Percentiles rank a stretch among this genome's conserved stretches.
Conservation (phyloP, 192 early-diverging fungal genomes). For the Dissophora globulifera region DNA sequence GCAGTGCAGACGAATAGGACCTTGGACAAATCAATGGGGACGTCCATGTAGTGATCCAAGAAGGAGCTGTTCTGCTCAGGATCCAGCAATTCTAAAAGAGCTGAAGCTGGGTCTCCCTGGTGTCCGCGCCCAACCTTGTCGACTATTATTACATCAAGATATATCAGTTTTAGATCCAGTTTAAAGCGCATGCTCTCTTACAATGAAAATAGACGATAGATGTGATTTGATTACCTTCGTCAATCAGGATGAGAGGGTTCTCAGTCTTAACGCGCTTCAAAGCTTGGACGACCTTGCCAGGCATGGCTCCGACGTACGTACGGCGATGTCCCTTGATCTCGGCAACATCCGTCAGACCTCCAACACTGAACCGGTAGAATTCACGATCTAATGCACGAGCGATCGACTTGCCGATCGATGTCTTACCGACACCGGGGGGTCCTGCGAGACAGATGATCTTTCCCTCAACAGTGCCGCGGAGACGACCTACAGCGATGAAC, state of each 20-base stretch:
- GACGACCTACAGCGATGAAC: slow-evolving; percentile 98
- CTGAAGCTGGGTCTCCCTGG: slow-evolving; percentile 98
- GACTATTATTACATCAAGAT: no score
- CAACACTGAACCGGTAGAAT: slow-evolving; percentile 97
- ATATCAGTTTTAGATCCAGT: no score
- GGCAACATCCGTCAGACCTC: slow-evolving; percentile 97
- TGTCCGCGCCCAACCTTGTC: slow-evolving; percentile 98
- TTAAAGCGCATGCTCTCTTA: no score
- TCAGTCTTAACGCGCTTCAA: slow-evolving; percentile 99
- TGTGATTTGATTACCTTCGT: slow-evolving; percentile 71
- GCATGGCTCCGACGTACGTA: slow-evolving; percentile 99
- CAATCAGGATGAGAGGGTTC: slow-evolving; percentile 97
- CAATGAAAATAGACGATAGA: no score
- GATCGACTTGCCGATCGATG: slow-evolving; percentile 97
- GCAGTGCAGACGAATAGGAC: slow-evolving; percentile 99
- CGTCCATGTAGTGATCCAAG: slow-evolving; percentile 99
- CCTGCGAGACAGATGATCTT: slow-evolving; percentile 99
- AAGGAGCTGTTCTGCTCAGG: slow-evolving; percentile 98
- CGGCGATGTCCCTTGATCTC: slow-evolving; percentile 99
- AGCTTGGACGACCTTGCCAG: slow-evolving; percentile 98
- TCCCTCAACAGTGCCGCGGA: slow-evolving; percentile 95
- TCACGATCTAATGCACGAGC: slow-evolving; percentile 93
- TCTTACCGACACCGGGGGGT: slow-evolving; percentile 99
- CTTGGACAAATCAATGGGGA: slow-evolving; percentile 97
- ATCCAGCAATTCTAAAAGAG: slow-evolving; percentile 94